Conservation (phyloP, 2,329 filamentous ascomycete species). For the Hortaea werneckii region DNA sequence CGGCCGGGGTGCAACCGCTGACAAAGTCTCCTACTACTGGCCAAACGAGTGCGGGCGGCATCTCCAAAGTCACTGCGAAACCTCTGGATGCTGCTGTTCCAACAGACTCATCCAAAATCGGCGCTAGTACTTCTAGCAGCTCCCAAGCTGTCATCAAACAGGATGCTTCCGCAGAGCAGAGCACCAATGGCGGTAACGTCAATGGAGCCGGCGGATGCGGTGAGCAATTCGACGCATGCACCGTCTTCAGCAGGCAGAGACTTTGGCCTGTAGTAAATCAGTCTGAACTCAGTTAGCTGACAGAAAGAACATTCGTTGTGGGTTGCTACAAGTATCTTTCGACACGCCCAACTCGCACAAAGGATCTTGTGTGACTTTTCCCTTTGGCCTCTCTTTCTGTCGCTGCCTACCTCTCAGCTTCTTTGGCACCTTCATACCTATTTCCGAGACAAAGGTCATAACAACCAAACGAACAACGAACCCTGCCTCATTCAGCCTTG, state of each 20-base stretch:
- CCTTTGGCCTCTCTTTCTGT: constrained; percentile 18
- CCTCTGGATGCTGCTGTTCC: no score
- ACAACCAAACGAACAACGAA: constrained; percentile 15
- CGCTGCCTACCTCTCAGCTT: constrained; percentile 14
- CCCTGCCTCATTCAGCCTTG: constrained; percentile 3
- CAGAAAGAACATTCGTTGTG: constrained; percentile 1
- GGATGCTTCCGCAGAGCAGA: no score
- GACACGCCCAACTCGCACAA: constrained; percentile 20
- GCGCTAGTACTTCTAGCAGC: no score
- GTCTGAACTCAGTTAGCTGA: constrained; percentile 12
- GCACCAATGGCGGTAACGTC: no score
- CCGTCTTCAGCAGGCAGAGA: constrained; percentile 19
- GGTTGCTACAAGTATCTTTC: constrained; percentile 23
- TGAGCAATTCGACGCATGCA: constrained; percentile 7
- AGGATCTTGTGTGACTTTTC: constrained; percentile 23
- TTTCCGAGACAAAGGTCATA: constrained; percentile 22
- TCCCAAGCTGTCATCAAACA: no score
- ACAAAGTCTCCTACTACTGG: no score
- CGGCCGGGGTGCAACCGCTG: no score
- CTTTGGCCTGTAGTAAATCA: constrained; percentile 1
- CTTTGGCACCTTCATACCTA: constrained; percentile 8
- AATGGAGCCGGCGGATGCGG: constrained; percentile 16
- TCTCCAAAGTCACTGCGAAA: no score
- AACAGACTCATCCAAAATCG: no score
- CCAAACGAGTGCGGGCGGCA: no score